Percentiles rank a stretch among this genome's conserved stretches.
These are phyloP conservation scores for Nicotiana paniculata DNA, from an alignment of 257 asterid genomes.

Conservation along the genomic window DNA sequence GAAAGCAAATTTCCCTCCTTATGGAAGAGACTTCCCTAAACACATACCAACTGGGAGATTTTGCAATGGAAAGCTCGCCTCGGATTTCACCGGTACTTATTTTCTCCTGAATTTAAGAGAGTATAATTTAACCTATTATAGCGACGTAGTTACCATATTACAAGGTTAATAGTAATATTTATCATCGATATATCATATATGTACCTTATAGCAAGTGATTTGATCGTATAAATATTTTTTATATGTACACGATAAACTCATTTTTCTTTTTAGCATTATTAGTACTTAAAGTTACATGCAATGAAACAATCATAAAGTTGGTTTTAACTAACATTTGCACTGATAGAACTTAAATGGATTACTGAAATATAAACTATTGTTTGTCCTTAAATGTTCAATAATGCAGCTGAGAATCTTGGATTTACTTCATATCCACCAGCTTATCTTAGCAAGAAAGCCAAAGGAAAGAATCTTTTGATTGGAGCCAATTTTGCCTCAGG, in stretches of 20 bases:
- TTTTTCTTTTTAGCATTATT: too few relatives aligned
- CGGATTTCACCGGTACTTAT: conserved; percentile 63
- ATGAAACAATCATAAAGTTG: too few relatives aligned
- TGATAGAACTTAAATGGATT: too few relatives aligned
- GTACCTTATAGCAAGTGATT: too few relatives aligned
- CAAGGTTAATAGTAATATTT: too few relatives aligned
- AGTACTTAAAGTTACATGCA: too few relatives aligned
- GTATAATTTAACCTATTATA: too few relatives aligned
- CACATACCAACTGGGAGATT: conserved; percentile 75
- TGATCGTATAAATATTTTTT: background rate
- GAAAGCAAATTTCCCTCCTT: conserved; percentile 74
- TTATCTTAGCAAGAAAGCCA: conserved; percentile 59
- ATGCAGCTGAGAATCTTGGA: conserved; percentile 80
- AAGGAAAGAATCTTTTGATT: conserved; percentile 41
- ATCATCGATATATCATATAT: too few relatives aligned
- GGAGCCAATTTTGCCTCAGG: conserved; percentile 92
- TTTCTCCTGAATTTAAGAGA: background rate
- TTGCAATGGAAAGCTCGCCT: conserved; percentile 82
- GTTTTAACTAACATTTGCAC: too few relatives aligned
- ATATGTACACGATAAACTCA: too few relatives aligned
- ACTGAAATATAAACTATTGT: background rate
- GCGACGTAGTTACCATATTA: too few relatives aligned
- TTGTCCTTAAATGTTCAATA: background rate
- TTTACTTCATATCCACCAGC: conserved; percentile 67
- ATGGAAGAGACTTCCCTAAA: conserved; percentile 64